phyloP scores from a whole-genome alignment of 495 filamentous ascomycete species.

The Hyphodiscus hymeniophilus region DNA sequence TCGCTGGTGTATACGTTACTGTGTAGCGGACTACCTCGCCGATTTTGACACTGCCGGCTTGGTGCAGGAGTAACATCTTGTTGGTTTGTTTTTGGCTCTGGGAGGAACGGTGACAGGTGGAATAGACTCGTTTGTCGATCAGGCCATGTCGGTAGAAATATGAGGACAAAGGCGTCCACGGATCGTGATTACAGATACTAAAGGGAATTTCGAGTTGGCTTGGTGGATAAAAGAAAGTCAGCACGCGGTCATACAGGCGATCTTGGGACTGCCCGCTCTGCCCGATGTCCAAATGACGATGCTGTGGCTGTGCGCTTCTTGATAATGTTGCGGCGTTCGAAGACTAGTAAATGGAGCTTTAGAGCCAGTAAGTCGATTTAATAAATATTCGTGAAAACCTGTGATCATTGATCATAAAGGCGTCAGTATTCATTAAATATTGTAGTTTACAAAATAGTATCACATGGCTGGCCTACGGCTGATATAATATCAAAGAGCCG shows the following conservation, averaged over 20 bases:
- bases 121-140: not conserved
- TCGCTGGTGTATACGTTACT: constrained; percentile 82
- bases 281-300: constrained; percentile 10
- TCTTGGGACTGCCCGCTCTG: not conserved
- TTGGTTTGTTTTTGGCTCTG: not conserved
- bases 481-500: too few species aligned
- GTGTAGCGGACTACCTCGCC: constrained; percentile 91
- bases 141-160: not conserved
- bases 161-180: too few species aligned
- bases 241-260: not conserved
- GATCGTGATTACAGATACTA: too few species aligned
- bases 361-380: too few species aligned
- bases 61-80: constrained; percentile 82
- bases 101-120: not conserved
- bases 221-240: not conserved
- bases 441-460: not conserved
- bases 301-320: constrained; percentile 9
- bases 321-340: not conserved
- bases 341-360: not conserved
- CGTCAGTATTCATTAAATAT: not conserved
- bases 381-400: too few species aligned
- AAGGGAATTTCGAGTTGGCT: too few species aligned
- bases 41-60: constrained; percentile 81
- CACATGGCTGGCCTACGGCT: too few species aligned
- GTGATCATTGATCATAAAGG: too few species aligned